Evolutionary conservation across 352 stramenopile species (phyloP).

Genomic region (Achlya hypogyna): DNA sequence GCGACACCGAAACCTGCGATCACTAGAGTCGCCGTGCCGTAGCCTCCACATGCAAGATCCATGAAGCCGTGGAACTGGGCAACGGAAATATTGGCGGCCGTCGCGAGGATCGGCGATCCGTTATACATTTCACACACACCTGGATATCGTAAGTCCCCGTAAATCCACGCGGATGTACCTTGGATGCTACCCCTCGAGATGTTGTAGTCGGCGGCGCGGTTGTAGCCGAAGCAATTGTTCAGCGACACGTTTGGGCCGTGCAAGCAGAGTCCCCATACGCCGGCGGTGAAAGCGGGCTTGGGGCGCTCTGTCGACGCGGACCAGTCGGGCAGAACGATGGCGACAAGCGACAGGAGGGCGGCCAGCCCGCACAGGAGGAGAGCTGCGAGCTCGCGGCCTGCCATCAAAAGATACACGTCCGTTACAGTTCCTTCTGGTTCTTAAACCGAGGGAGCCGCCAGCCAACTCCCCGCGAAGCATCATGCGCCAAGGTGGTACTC

Average conservation of each 20-base stretch:
- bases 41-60: not conserved
- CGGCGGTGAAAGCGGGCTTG: not conserved
- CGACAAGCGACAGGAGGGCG: not conserved
- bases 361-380: not conserved
- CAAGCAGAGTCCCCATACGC: conserved; percentile 6
- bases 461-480: too few relatives aligned
- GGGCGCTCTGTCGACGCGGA: not conserved
- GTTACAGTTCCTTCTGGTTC: not conserved
- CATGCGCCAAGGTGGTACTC: not conserved
- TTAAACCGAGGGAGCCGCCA: not conserved
- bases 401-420: not conserved
- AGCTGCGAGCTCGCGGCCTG: not conserved
- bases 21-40: not conserved
- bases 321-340: conserved; percentile 2
- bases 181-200: not conserved
- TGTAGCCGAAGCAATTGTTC: not conserved
- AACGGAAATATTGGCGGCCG: not conserved
- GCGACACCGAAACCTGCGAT: not conserved
- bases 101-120: not conserved
- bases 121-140: conserved; percentile 3
- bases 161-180: not conserved
- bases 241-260: not conserved
- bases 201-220: not conserved
- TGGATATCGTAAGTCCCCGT: not conserved
- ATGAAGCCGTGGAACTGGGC: not conserved